Evolutionary conservation across 148 eudicot genomes (phyloP).

Genomic region (Euryodendron excelsum): DNA sequence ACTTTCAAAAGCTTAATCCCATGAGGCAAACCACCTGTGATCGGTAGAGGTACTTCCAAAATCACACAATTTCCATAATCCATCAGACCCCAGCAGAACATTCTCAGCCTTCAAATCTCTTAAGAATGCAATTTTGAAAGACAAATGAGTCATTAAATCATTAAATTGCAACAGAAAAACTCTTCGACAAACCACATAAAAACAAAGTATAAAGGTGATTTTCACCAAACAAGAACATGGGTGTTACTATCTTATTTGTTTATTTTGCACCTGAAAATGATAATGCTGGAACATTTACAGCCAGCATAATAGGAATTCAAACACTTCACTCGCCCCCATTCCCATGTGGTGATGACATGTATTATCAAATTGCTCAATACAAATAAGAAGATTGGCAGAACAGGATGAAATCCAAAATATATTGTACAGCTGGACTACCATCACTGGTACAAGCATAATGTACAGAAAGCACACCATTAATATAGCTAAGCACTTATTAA

Average conservation of each 20-base stretch:
- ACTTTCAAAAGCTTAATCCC: background rate
- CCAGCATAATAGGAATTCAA: background rate
- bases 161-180: background rate
- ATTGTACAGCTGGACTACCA: no score
- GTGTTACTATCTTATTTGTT: no score
- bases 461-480: no score
- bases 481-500: no score
- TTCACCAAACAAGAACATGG: no score
- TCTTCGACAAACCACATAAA: background rate
- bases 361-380: background rate
- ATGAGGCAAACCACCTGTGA: constrained; percentile 68
- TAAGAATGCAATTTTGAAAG: constrained; percentile 16
- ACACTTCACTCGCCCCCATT: background rate
- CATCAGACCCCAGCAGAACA: constrained; percentile 82
- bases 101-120: constrained; percentile 99
- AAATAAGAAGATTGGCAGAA: background rate
- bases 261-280: no score
- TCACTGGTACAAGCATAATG: no score
- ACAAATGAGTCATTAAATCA: background rate
- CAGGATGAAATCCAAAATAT: background rate
- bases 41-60: constrained; percentile 95
- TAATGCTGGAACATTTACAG: background rate
- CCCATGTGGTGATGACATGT: background rate
- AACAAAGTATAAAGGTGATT: no score
- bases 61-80: constrained; percentile 95